Conservation (phyloP, 2,329 filamentous ascomycete species). For the Purpureocillium takamizusanense region DNA sequence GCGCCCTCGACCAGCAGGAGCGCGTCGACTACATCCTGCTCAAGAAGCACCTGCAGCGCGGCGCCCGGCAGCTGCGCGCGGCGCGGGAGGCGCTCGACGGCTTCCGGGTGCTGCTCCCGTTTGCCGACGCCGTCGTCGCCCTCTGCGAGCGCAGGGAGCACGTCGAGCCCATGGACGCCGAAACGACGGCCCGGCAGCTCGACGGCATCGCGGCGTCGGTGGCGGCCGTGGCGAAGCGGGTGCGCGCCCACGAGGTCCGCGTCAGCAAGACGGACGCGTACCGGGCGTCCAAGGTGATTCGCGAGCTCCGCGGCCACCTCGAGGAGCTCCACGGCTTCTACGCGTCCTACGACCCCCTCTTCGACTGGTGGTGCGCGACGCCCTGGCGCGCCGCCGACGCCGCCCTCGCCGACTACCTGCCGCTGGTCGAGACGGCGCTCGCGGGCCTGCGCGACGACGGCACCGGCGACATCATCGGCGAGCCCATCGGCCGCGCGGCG, state of each 20-base stretch:
- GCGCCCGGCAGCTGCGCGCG: slow-evolving; percentile 26
- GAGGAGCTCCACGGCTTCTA: slow-evolving; percentile 42
- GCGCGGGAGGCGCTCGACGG: slow-evolving; percentile 25
- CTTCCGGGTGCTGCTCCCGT: slow-evolving; percentile 32
- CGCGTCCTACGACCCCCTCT: slow-evolving; percentile 43
- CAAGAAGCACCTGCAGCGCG: slow-evolving; percentile 32
- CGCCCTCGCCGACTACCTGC: slow-evolving; percentile 24
- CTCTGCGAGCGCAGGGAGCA: slow-evolving; percentile 40
- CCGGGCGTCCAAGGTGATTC: slow-evolving; percentile 33
- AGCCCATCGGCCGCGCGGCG: slow-evolving; percentile 44
- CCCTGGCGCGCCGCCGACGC: slow-evolving; percentile 32
- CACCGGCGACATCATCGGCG: slow-evolving; percentile 43
- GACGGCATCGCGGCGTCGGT: slow-evolving; percentile 24
- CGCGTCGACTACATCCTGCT: slow-evolving; percentile 41
- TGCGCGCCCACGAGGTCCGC: slow-evolving; percentile 22
- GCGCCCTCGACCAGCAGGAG: slow-evolving; percentile 27
- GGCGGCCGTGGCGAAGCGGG: slow-evolving; percentile 18
- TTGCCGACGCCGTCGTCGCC: slow-evolving; percentile 28
- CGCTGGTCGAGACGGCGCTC: slow-evolving; percentile 29
- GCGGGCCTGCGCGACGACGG: slow-evolving; percentile 33
- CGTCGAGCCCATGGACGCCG: slow-evolving; percentile 31
- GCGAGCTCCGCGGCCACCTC: slow-evolving; percentile 29
- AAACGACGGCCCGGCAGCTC: slow-evolving; percentile 32
- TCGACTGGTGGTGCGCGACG: slow-evolving; percentile 45
- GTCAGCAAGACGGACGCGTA: slow-evolving; percentile 33